Conservation (phyloP, 2,329 filamentous ascomycete species). For the Pseudocercospora musae region DNA sequence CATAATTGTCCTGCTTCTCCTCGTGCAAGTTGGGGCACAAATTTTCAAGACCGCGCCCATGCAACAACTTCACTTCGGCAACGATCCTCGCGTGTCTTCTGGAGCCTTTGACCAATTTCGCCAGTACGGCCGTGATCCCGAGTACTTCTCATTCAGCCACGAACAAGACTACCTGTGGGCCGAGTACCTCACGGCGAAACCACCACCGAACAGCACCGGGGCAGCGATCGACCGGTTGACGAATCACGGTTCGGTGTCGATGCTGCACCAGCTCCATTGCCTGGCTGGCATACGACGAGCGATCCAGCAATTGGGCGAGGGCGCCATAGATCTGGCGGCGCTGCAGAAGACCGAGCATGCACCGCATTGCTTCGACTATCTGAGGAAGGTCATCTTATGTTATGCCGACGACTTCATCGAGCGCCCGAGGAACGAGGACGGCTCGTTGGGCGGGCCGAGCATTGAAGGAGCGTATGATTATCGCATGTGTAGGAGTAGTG, state of each 20-base stretch:
- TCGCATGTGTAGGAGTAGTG: neutral
- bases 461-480: neutral
- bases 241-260: constrained; percentile 4
- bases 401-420: constrained; percentile 10
- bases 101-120: neutral
- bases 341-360: neutral
- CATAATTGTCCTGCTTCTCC: neutral
- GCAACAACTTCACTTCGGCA: neutral
- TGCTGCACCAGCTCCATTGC: constrained; percentile 8
- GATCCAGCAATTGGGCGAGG: constrained; percentile 1
- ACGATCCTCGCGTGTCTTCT: neutral
- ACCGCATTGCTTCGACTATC: constrained; percentile 10
- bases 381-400: constrained; percentile 4
- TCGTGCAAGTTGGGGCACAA: neutral
- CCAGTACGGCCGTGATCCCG: neutral
- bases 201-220: constrained; percentile 2
- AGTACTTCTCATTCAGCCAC: constrained; percentile 7
- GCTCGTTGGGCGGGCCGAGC: neutral
- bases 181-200: constrained; percentile 3
- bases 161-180: constrained; percentile 3
- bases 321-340: neutral
- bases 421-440: neutral
- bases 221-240: neutral
- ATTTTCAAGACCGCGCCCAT: neutral
- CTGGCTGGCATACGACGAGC: constrained; percentile 5